Evolutionary conservation across 2,329 filamentous ascomycete species (phyloP).

Genomic region (Colletotrichum kahawae): DNA sequence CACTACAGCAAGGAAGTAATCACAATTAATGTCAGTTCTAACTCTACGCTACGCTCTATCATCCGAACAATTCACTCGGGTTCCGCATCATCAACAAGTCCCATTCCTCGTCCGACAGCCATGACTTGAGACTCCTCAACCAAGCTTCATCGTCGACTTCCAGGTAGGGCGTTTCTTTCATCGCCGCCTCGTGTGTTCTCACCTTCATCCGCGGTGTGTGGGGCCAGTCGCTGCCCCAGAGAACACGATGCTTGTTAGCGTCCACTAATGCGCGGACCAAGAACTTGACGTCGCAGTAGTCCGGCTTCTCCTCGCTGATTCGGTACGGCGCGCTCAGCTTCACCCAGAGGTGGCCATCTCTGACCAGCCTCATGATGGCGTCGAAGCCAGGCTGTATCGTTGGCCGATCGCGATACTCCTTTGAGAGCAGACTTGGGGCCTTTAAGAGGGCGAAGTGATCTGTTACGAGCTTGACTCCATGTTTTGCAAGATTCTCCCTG

Average conservation of each 20-base stretch:
- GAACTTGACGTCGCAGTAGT: slow-evolving; percentile 33
- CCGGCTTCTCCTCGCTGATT: slow-evolving; percentile 32
- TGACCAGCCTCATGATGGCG: slow-evolving; percentile 34
- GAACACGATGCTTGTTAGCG: slow-evolving; percentile 33
- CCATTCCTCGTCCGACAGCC: slow-evolving; percentile 29
- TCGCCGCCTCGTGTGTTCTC: slow-evolving; percentile 34
- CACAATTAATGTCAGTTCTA: background rate
- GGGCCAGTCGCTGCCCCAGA: slow-evolving; percentile 46
- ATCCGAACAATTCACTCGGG: background rate
- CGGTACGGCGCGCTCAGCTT: slow-evolving; percentile 44
- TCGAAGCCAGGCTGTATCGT: slow-evolving; percentile 33
- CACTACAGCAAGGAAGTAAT: background rate
- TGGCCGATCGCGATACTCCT: slow-evolving; percentile 25
- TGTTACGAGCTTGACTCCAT: slow-evolving; percentile 33
- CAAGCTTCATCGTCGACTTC: slow-evolving; percentile 28
- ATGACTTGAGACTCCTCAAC: slow-evolving; percentile 25
- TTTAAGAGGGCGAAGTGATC: slow-evolving; percentile 43
- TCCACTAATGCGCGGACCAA: slow-evolving; percentile 35
- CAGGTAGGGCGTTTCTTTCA: slow-evolving; percentile 32
- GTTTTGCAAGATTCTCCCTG: slow-evolving; percentile 22
- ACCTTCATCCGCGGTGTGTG: slow-evolving; percentile 42
- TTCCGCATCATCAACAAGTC: slow-evolving; percentile 23
- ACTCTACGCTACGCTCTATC: background rate
- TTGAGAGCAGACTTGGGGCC: slow-evolving; percentile 34
- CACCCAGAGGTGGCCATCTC: slow-evolving; percentile 35